Evolutionary conservation across 176 grass and related monocot species (phyloP), one percentile per base, ranked within the genome.

Genomic region (Zea luxurians): DNA sequence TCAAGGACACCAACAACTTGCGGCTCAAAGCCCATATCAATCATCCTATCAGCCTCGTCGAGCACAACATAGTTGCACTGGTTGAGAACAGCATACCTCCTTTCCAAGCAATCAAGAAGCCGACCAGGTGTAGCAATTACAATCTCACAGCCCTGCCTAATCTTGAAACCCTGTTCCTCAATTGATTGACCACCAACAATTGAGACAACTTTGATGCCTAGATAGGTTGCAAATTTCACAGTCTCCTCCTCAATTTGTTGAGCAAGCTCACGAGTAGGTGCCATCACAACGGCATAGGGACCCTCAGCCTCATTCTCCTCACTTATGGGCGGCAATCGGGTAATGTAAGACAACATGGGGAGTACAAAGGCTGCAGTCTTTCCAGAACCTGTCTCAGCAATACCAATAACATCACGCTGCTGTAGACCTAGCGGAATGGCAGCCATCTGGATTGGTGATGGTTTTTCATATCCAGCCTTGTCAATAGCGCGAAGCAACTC

Each of bases 241-340:
- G 95, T 98, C 84, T 98, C 95, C 58, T 98, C 95, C 74, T 98
- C 95, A 73, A 98, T 98, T 77, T 98, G 95, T 76, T 98, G 95
- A 8, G 95, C 95, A 77, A 98, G 91, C 83, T 94, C 95, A 80
- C 95, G 91, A 37, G 91, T 98, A 68, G 95, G 95, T 12, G 95
- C 95, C 95, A 98, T 92, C 48, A 98, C 95, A 77, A 98, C 95
- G 3, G 95, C 95, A 81, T 98, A 98, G 37, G 95, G 95, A 64
- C 95, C 95, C 75, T 98, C 95, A 7, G 95, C 95, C 60, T 98
- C 91, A 77, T 98, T 98, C 13, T 92, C 95, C 84, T 98, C 95
- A 1, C 77, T 94, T 74, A 98, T 94, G 20, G 95, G 95, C 2
- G 91, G 95, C 41, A 98, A 80, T 68, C 87, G 86, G 38, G 91